Percentiles rank a stretch among this genome's conserved stretches.
These are phyloP conservation scores for Epichloe aotearoae DNA, from an alignment of 2,329 filamentous ascomycete species.

Conservation along the genomic window DNA sequence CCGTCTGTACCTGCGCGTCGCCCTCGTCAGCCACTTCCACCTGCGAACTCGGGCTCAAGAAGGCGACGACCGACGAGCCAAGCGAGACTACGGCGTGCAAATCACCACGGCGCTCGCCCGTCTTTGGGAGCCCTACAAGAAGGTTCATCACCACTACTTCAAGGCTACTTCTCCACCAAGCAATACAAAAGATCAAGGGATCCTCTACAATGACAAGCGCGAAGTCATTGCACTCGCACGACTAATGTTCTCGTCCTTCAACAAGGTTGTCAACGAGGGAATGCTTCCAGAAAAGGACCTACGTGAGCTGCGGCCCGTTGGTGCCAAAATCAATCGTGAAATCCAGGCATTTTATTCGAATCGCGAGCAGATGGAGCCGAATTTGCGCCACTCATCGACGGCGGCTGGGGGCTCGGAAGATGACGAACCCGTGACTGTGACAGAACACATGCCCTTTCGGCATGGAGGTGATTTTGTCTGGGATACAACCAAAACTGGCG, in stretches of 20 bases:
- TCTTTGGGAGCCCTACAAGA: constrained; percentile 36
- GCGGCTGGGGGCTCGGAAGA: constrained; percentile 3
- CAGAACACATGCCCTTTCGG: constrained; percentile 4
- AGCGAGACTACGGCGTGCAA: constrained; percentile 34
- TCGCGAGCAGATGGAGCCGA: constrained; percentile 22
- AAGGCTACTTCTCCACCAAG: constrained; percentile 12
- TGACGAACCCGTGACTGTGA: constrained; percentile 9
- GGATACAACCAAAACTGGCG: constrained; percentile 16
- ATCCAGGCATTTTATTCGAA: constrained; percentile 22
- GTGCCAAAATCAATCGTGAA: constrained; percentile 24
- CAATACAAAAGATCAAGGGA: constrained; percentile 12
- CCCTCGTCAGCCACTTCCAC: constrained; percentile 32
- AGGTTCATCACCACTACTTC: constrained; percentile 24
- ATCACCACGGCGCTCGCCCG: constrained; percentile 35
- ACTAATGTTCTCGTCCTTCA: constrained; percentile 31
- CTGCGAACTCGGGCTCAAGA: constrained; percentile 20
- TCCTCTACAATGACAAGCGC: constrained; percentile 22
- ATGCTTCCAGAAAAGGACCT: constrained; percentile 24
- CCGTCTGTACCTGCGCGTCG: constrained; percentile 42
- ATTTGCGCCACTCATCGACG: constrained; percentile 11
- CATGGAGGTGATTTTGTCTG: constrained; percentile 17
- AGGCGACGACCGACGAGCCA: constrained; percentile 21
- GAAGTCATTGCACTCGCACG: constrained; percentile 32
- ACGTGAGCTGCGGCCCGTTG: constrained; percentile 18
- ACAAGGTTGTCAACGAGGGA: constrained; percentile 28